A percentile compares a stretch with the other conserved stretches of the same genome.
These are phyloP conservation scores for Veloporphyrellus conicus DNA, from an alignment of 1,284 basidiomycete genomes.

Conservation along the genomic window DNA sequence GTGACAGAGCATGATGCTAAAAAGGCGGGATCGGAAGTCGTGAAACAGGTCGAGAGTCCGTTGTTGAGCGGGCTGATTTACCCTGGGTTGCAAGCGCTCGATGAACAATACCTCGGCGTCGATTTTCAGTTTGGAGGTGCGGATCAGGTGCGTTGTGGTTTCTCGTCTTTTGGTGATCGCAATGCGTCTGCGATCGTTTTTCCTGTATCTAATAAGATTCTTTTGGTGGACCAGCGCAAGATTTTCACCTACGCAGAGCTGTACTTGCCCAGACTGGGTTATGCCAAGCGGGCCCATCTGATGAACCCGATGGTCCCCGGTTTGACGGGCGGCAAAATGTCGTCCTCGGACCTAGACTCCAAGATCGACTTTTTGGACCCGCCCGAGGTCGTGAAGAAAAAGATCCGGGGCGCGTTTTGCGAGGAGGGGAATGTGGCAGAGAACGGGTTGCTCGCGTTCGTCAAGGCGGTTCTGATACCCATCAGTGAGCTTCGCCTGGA, in stretches of 20 bases:
- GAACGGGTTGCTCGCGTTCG: conserved; percentile 91
- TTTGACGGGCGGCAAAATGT: conserved; percentile 95
- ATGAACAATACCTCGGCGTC: conserved; percentile 93
- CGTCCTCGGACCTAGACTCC: conserved; percentile 92
- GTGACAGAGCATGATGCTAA: conserved; percentile 96
- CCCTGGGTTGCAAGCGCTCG: conserved; percentile 93
- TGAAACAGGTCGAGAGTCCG: conserved; percentile 94
- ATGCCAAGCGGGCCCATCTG: conserved; percentile 91
- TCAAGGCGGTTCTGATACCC: conserved; percentile 85
- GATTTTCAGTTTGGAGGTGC: conserved; percentile 99
- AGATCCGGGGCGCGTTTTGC: conserved; percentile 92
- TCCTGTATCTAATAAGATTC: no score
- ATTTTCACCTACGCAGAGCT: conserved; percentile 98
- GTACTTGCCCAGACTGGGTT: conserved; percentile 91
- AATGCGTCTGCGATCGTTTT: no score
- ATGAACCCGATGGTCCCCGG: conserved; percentile 99
- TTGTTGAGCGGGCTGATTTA: conserved; percentile 90
- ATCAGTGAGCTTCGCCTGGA: conserved; percentile 75
- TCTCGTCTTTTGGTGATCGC: no score
- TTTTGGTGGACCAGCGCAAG: conserved; percentile 76
- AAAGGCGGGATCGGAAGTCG: conserved; percentile 98
- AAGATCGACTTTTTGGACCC: conserved; percentile 98
- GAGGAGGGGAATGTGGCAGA: conserved; percentile 88
- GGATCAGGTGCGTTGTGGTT: conserved; percentile 71
- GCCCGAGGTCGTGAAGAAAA: conserved; percentile 79